Conservation (phyloP, 805 yeast genomes). For the Yarrowia phangngaensis region DNA sequence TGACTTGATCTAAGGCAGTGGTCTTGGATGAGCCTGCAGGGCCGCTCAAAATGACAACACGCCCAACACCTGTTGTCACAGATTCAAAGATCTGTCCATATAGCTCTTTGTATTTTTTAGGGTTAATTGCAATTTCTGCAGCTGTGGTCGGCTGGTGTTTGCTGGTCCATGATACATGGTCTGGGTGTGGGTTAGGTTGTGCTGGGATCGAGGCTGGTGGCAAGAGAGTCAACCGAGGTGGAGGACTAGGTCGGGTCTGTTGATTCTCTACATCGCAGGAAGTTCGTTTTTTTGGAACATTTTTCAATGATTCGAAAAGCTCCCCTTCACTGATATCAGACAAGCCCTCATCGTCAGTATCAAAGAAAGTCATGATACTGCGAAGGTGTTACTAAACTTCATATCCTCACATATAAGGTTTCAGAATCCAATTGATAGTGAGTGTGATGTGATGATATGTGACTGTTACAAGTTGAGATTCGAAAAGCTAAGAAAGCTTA, state of each 20-base stretch:
- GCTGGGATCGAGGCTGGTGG: neutral
- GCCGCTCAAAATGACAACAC: conserved; percentile 5
- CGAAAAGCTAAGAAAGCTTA: too few relatives aligned
- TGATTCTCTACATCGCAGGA: conserved; percentile 1
- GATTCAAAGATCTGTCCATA: neutral
- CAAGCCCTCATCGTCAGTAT: conserved; percentile 11
- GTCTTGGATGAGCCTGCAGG: conserved; percentile 17
- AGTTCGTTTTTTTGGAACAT: conserved; percentile 1
- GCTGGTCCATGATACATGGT: neutral
- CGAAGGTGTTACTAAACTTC: conserved; percentile 9
- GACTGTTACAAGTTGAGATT: too few relatives aligned
- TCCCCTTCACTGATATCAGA: conserved; percentile 15
- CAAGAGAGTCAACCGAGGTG: neutral
- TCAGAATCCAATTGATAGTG: too few relatives aligned
- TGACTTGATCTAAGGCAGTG: conserved; percentile 4
- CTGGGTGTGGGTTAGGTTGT: neutral
- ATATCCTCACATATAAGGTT: too few relatives aligned
- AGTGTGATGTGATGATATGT: too few relatives aligned
- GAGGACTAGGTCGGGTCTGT: neutral
- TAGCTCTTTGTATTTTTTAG: conserved; percentile 5
- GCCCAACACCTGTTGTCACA: neutral
- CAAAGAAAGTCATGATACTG: conserved; percentile 18
- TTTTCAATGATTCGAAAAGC: conserved; percentile 6
- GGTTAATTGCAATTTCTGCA: conserved; percentile 3
- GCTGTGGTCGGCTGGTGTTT: conserved; percentile 7